Evolutionary conservation across 106 monocot genomes (phyloP).

Genomic region (Ottelia alismoides): DNA sequence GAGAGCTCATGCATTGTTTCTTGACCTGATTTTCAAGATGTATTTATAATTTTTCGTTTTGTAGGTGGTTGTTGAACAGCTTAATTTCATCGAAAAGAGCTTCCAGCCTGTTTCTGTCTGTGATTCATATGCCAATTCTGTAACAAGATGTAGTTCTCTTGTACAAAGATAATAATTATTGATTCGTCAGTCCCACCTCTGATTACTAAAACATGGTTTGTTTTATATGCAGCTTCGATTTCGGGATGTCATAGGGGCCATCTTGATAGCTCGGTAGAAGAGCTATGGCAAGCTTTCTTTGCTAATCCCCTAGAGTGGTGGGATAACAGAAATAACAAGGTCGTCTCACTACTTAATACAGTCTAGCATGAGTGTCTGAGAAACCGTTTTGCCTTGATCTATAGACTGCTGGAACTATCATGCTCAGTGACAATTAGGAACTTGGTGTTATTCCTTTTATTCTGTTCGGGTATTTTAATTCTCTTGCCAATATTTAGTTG

Average conservation of each 20-base stretch:
- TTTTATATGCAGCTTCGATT: constrained; percentile 7
- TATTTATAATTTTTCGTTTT: no score
- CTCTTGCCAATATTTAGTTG: no score
- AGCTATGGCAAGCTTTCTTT: constrained; percentile 98
- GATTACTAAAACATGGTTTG: background rate
- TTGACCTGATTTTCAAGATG: no score
- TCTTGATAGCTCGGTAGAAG: constrained; percentile 42
- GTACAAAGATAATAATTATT: background rate
- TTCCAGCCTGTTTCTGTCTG: constrained; percentile 40
- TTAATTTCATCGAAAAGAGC: constrained; percentile 66
- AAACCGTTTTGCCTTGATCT: no score
- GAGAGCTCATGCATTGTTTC: no score
- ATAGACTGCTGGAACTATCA: no score
- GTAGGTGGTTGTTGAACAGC: constrained; percentile 79
- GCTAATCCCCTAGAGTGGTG: constrained; percentile 92
- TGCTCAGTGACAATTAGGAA: no score
- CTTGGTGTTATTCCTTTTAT: no score
- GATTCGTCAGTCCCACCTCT: background rate
- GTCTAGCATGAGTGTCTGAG: no score
- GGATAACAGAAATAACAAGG: constrained; percentile 92
- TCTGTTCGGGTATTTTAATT: no score
- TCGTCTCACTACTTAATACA: constrained; percentile 7
- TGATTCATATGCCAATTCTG: constrained; percentile 30
- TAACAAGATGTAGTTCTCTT: constrained; percentile 22
- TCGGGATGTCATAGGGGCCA: constrained; percentile 20